Evolutionary conservation across 257 asterid species (phyloP).

Genomic region (Echium plantagineum): DNA sequence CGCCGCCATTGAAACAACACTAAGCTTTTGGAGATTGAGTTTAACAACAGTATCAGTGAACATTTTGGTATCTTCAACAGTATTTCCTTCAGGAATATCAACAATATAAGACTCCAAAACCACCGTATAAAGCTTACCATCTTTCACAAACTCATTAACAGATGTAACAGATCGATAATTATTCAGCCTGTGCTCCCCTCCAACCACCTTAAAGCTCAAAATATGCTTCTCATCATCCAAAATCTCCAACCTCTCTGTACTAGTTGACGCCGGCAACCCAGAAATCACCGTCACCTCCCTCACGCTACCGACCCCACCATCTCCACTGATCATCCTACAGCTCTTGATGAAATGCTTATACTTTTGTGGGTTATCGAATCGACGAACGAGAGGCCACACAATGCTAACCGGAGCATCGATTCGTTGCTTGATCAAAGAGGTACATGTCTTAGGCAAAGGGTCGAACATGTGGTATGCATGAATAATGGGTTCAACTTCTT

Average conservation of each 20-base stretch:
- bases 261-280: conserved; percentile 65
- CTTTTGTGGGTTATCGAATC: conserved; percentile 59
- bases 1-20: conserved; percentile 34
- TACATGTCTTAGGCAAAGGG: conserved; percentile 42
- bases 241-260: conserved; percentile 67
- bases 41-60: conserved; percentile 65
- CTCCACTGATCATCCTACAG: conserved; percentile 38
- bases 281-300: conserved; percentile 64
- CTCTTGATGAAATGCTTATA: conserved; percentile 77
- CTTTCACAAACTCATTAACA: conserved; percentile 31
- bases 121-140: conserved; percentile 26
- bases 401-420: conserved; percentile 48
- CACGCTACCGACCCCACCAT: conserved; percentile 61
- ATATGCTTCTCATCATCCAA: conserved; percentile 47
- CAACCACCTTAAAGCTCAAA: conserved; percentile 56
- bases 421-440: conserved; percentile 44
- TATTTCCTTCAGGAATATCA: conserved; percentile 63
- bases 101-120: conserved; percentile 59
- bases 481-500: conserved; percentile 29
- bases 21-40: conserved; percentile 54
- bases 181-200: conserved; percentile 64
- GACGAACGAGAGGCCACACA: conserved; percentile 59
- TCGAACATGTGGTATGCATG: conserved; percentile 41
- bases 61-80: conserved; percentile 62
- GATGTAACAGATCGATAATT: conserved; percentile 55